phyloP scores from a whole-genome alignment of 2,329 filamentous ascomycete species.

The Chrysoporthe puriensis region DNA sequence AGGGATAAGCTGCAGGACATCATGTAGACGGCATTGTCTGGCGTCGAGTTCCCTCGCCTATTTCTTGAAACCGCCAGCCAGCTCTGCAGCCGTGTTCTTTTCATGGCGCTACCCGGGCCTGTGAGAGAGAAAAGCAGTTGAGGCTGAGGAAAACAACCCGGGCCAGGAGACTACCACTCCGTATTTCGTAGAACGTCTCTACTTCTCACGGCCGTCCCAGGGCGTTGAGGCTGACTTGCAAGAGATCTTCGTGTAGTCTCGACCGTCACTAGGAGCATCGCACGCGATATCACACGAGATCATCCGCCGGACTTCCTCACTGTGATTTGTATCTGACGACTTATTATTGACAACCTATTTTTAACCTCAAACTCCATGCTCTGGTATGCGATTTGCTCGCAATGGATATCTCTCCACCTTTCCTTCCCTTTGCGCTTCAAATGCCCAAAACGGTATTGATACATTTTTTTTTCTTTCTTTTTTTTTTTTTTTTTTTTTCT shows the following conservation, averaged over 20 bases:
- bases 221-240: neutral
- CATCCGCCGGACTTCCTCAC: neutral
- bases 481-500: neutral
- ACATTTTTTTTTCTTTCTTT: neutral
- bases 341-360: neutral
- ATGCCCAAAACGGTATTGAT: neutral
- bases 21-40: too few species aligned
- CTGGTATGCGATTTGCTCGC: slow-evolving; percentile 17
- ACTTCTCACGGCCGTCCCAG: neutral
- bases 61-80: too few species aligned
- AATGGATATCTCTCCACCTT: slow-evolving; percentile 23
- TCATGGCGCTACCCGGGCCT: too few species aligned
- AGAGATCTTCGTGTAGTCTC: neutral
- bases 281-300: neutral
- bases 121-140: too few species aligned
- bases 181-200: too few species aligned
- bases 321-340: neutral
- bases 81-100: too few species aligned
- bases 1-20: neutral
- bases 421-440: neutral
- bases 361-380: slow-evolving; percentile 23
- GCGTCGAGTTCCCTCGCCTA: too few species aligned
- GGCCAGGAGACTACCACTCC: too few species aligned
- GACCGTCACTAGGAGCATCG: neutral
- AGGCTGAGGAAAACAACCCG: neutral